These are phyloP conservation scores for Rutstroemia sp. DNA, from an alignment of 2,329 filamentous ascomycete genomes.

Conservation along the genomic window DNA sequence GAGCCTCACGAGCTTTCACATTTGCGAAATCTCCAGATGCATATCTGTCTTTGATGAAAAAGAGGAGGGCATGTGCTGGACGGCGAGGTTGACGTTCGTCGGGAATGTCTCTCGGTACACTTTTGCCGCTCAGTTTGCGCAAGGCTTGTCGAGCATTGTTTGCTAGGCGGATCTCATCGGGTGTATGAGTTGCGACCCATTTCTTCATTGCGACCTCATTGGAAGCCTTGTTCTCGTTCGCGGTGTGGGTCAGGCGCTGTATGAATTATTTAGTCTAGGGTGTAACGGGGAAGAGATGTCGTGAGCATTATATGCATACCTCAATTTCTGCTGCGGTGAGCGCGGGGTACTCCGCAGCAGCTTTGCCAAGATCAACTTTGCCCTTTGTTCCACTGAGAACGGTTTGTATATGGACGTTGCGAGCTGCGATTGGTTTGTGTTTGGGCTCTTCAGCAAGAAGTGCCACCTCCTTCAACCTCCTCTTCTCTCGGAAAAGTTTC, in stretches of 20 bases:
- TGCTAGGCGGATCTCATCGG: constrained; percentile 49
- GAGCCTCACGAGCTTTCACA: constrained; percentile 34
- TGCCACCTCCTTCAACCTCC: neutral
- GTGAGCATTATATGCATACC: constrained; percentile 23
- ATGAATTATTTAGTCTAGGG: constrained; percentile 9
- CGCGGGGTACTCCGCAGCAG: constrained; percentile 28
- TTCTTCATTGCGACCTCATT: constrained; percentile 38
- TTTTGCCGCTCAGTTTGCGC: constrained; percentile 12
- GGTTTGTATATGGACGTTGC: neutral
- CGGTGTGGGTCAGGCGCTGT: constrained; percentile 47
- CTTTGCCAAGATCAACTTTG: constrained; percentile 1
- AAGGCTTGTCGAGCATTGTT: constrained; percentile 45
- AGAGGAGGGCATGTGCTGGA: constrained; percentile 32
- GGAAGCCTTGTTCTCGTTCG: constrained; percentile 37
- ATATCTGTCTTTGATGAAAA: constrained; percentile 39
- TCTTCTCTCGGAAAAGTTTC: neutral
- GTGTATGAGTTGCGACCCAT: constrained; percentile 49
- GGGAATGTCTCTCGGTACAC: constrained; percentile 30
- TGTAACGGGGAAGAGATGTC: too few species aligned
- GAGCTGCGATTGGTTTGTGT: neutral
- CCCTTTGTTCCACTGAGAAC: neutral
- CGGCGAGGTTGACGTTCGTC: constrained; percentile 48
- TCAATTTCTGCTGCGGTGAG: constrained; percentile 30
- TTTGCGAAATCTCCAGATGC: constrained; percentile 43
- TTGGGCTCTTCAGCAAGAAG: neutral